Evolutionary conservation across 257 asterid species (phyloP).

Genomic region (Catharanthus roseus): DNA sequence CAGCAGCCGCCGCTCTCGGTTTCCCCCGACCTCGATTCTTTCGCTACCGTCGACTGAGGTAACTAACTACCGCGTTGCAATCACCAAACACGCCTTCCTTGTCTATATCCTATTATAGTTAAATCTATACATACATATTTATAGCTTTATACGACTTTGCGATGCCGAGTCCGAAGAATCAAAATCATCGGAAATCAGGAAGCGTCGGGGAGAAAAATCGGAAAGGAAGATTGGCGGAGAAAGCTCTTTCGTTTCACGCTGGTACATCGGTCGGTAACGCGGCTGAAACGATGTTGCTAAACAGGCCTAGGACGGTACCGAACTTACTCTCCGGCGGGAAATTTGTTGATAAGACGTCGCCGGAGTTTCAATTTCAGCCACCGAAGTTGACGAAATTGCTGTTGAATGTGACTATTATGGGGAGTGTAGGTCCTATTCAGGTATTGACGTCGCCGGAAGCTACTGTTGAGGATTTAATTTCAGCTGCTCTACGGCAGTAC

Average conservation of each 20-base stretch:
- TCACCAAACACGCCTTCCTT: background rate
- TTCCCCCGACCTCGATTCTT: slow-evolving; percentile 41
- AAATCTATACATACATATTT: too few relatives aligned
- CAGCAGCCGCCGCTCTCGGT: slow-evolving; percentile 32
- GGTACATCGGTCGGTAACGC: slow-evolving; percentile 14
- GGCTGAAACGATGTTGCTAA: slow-evolving; percentile 23
- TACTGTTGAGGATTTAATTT: slow-evolving; percentile 64
- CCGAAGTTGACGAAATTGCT: slow-evolving; percentile 61
- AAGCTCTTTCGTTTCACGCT: slow-evolving; percentile 51
- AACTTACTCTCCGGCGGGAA: slow-evolving; percentile 30
- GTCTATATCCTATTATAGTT: slow-evolving; percentile 2
- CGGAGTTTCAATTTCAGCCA: slow-evolving; percentile 8
- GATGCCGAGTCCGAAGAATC: slow-evolving; percentile 67
- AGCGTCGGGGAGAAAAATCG: slow-evolving; percentile 36
- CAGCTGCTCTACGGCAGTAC: slow-evolving; percentile 61
- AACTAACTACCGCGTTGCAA: background rate
- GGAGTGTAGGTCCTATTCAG: slow-evolving; percentile 76
- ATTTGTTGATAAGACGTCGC: background rate
- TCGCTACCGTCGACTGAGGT: slow-evolving; percentile 44
- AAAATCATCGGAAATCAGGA: slow-evolving; percentile 36
- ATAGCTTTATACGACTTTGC: background rate
- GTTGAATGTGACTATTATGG: slow-evolving; percentile 69
- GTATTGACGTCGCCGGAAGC: slow-evolving; percentile 66
- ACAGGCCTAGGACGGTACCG: slow-evolving; percentile 76
- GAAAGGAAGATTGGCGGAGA: slow-evolving; percentile 51